Base-by-base conservation (phyloP, 345 rosid genomes). In the Lagerstroemia speciosa region DNA sequence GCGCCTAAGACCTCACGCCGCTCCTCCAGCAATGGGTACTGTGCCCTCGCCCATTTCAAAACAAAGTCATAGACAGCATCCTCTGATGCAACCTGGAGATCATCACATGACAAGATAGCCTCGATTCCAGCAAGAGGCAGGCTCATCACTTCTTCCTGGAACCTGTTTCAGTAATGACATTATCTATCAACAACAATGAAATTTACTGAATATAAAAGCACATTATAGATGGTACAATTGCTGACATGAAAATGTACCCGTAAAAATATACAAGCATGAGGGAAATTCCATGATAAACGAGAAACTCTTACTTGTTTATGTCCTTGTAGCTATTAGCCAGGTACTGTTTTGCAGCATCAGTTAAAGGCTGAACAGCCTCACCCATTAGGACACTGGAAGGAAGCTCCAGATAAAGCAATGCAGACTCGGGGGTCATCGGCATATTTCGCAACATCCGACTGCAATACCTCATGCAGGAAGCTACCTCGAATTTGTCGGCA, bases 401-500 rank as follows among this genome's bases (percentile, higher is more conserved):
- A 72, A 95, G 99, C 75, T 95, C 99, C 74, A 95, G 81, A 81
- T 95, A 95, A 62, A 95, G 96, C 85, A 95, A 75, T 6, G 99
- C 98, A 8, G 97, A 95, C 52, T 95, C 98, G 6, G 98, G 96
- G 3, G 92, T 92, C 98, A 95, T 95, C 55, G 90, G 78, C 78
- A 85, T 67, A 69, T 84, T 89, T 32, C 98, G 87, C 73, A 95
- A 77, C 30, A 82, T 80, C 45, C 87, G 84, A 79, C 97, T 89
- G 81, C 99, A 92, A 67, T 88, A 83, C 75, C 97, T 89, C 98
- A 95, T 92, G 83, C 99, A 95, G 29, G 99, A 95, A 68, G 96
- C 97, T 74, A 95, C 99, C 83, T 95, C 97, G 76, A 95, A 95
- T 79, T 95, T 95, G 78, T 95, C 99, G n/a, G 99, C 98, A 78